Evolutionary conservation across 1,284 basidiomycete species (phyloP), one percentile per base, ranked within the genome.

Genomic region (Anthracocystis setariae): DNA sequence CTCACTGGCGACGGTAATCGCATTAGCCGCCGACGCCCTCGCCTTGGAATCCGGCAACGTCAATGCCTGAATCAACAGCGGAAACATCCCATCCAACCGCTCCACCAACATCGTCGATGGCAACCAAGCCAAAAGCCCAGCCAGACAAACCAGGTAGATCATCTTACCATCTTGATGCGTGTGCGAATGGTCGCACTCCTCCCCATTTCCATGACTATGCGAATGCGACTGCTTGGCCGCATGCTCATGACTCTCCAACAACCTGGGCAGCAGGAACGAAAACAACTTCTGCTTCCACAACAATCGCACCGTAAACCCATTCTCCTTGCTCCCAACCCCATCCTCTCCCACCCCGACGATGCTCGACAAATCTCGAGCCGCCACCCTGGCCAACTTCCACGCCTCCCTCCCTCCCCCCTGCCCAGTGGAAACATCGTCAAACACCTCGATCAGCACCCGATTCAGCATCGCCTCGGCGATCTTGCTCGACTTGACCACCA

Each of bases 21-120:
- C 91, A 52, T 91, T 88, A 47, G 97, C 91, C 33, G 94, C 90
- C 82, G 91, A 90, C 2, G 87, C 86, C 18, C 92, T 88, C 58
- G 94, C 89, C 21, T 88, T 86, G 5, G 88, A 83, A 80, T 93
- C 90, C 1, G 89, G 88, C 1, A 96, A 85, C 37, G 90, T 88
- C 8, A 98, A 87, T 2, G 92, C 90, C 20, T 91, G 91, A 45
- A 98, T 86, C 1, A 99, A 87, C 17, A 98, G 86, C 0, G 95
- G 94, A 71, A 97, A 88, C 15, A 98, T 87, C 90, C 95, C 78
- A 1, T 29, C 23, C 21, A 77, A 49, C 5, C 50, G 46, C 15
- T 66, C 58, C 12, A 53, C 43, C 10, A 72, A 32, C 56, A 63
- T 52, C 1, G 89, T 86, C 62, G 90, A 90, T 0, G 94, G 93